phyloP scores from a whole-genome alignment of 495 filamentous ascomycete genomes.

The Friedmanniomyces endolithicus region DNA sequence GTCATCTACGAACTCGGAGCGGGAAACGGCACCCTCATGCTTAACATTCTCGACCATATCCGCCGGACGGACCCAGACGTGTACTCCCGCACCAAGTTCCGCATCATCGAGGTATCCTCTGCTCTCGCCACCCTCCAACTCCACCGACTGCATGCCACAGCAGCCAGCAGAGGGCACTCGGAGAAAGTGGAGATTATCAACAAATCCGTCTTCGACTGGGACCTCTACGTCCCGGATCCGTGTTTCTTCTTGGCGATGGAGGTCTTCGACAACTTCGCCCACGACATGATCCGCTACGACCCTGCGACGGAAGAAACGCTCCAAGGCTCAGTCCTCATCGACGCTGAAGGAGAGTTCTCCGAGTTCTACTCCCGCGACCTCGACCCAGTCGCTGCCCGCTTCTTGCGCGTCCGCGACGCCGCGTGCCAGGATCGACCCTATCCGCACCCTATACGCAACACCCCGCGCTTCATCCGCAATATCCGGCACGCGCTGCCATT shows the following conservation, averaged over 20 bases:
- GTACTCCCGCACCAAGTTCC: constrained; percentile 86
- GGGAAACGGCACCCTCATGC: constrained; percentile 94
- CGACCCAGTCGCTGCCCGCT: constrained; percentile 73
- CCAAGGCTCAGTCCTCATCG: constrained; percentile 79
- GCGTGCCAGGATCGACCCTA: constrained; percentile 43
- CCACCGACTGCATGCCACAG: constrained; percentile 50
- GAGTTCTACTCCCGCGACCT: constrained; percentile 74
- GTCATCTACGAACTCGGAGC: constrained; percentile 99
- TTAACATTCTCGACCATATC: constrained; percentile 95
- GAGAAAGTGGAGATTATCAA: constrained; percentile 89
- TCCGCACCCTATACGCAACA: constrained; percentile 32
- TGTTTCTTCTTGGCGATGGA: constrained; percentile 99
- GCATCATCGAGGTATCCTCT: constrained; percentile 86
- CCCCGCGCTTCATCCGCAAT: constrained; percentile 33
- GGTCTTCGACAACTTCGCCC: constrained; percentile 96
- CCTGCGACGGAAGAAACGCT: constrained; percentile 57
- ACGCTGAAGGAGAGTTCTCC: constrained; percentile 75
- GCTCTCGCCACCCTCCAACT: constrained; percentile 66
- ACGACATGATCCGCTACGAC: constrained; percentile 88
- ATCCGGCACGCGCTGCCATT: constrained; percentile 53
- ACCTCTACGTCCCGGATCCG: constrained; percentile 66
- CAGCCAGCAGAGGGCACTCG: constrained; percentile 58
- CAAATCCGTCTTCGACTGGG: constrained; percentile 88
- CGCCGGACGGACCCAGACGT: constrained; percentile 79
- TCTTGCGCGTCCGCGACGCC: constrained; percentile 61